Percentiles rank a stretch among this genome's conserved stretches.
These are phyloP conservation scores for Xanthoconium purpureum DNA, from an alignment of 768 basidiomycete species.

Conservation along the genomic window DNA sequence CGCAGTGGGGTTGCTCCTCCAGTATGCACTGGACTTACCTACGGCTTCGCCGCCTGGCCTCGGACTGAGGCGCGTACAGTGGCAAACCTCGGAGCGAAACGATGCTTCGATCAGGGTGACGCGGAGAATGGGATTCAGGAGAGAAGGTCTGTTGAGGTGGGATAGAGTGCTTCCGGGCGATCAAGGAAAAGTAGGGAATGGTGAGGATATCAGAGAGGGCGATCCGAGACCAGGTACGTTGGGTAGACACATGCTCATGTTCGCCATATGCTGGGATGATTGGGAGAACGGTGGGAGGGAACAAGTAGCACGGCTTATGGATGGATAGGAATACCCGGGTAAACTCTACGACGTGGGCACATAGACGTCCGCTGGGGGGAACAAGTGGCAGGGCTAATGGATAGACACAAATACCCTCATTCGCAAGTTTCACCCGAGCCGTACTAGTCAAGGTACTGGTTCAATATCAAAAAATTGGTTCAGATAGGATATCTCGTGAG, in stretches of 20 bases:
- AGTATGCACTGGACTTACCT: slow-evolving; percentile 43
- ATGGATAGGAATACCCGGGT: not conserved
- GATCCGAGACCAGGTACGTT: slow-evolving; percentile 19
- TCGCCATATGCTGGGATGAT: slow-evolving; percentile 44
- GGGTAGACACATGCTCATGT: slow-evolving; percentile 37
- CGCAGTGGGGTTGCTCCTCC: slow-evolving; percentile 48
- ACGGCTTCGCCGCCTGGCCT: slow-evolving; percentile 37
- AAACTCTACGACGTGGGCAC: no score
- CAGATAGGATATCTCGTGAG: not conserved
- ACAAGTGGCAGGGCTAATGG: no score
- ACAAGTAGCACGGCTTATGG: slow-evolving; percentile 7
- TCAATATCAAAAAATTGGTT: not conserved
- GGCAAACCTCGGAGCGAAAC: slow-evolving; percentile 55
- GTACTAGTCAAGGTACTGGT: not conserved
- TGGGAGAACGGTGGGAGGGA: slow-evolving; percentile 18
- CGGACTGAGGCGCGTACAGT: slow-evolving; percentile 59
- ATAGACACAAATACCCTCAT: no score
- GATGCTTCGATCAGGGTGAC: slow-evolving; percentile 47
- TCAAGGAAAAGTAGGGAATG: slow-evolving; percentile 39
- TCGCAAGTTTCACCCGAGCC: no score
- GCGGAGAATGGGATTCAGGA: slow-evolving; percentile 55
- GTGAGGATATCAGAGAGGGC: slow-evolving; percentile 28
- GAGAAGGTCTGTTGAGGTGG: slow-evolving; percentile 56
- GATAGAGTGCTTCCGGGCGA: slow-evolving; percentile 43
- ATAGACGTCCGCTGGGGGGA: no score